Evolutionary conservation across 1,284 basidiomycete genomes (phyloP).

Genomic region (Marasmius oreades): DNA sequence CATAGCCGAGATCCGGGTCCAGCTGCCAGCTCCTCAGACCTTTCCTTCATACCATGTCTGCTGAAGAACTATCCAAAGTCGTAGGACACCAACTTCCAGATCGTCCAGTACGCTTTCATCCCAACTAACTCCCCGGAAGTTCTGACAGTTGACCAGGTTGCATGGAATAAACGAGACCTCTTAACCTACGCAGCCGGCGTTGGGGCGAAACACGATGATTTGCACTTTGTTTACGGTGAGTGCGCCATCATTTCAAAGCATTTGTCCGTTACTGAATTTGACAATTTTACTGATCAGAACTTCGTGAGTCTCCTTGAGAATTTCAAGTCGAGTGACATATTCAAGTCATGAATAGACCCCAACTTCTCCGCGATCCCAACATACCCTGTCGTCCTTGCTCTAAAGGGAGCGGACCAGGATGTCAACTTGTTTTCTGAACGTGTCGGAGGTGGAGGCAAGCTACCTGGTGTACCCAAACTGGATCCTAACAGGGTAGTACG

Average conservation of each 20-base stretch:
- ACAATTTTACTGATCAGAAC: slow-evolving; percentile 28
- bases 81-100: slow-evolving; percentile 43
- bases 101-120: slow-evolving; percentile 35
- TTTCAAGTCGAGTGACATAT: not conserved
- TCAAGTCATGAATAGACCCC: slow-evolving; percentile 18
- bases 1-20: too few species aligned
- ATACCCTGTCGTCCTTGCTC: slow-evolving; percentile 40
- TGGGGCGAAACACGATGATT: slow-evolving; percentile 66
- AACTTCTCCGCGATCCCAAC: slow-evolving; percentile 15
- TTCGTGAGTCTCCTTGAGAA: slow-evolving; percentile 31
- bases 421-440: slow-evolving; percentile 62
- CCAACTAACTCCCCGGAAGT: not conserved
- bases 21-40: too few species aligned
- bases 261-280: not conserved
- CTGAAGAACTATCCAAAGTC: slow-evolving; percentile 44
- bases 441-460: slow-evolving; percentile 32
- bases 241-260: slow-evolving; percentile 6
- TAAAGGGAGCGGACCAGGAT: slow-evolving; percentile 64
- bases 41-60: slow-evolving; percentile 27
- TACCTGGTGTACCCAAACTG: slow-evolving; percentile 64
- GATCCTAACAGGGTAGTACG: slow-evolving; percentile 64
- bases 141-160: slow-evolving; percentile 39
- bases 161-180: slow-evolving; percentile 70
- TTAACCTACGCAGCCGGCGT: slow-evolving; percentile 66
- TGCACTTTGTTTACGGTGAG: slow-evolving; percentile 60